phyloP scores from a whole-genome alignment of 2,329 filamentous ascomycete genomes.

The Aspergillus oerlinghausenensis region DNA sequence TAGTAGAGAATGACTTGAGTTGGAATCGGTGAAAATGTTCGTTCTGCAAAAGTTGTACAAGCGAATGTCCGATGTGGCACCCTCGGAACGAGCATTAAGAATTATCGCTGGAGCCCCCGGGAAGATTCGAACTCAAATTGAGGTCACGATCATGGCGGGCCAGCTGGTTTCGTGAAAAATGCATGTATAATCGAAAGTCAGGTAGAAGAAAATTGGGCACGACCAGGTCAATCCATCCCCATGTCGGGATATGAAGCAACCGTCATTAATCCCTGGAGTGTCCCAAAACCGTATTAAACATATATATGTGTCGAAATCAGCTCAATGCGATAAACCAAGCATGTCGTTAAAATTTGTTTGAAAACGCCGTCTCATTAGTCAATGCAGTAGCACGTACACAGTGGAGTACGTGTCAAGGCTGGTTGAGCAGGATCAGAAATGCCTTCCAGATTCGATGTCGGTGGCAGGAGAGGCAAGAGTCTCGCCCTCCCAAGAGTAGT shows the following conservation, averaged over 20 bases:
- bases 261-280: constrained; percentile 15
- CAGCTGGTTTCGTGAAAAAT: constrained; percentile 21
- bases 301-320: constrained; percentile 35
- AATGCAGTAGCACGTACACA: constrained; percentile 25
- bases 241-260: constrained; percentile 12
- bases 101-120: constrained; percentile 34
- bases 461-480: constrained; percentile 31
- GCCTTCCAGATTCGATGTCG: constrained; percentile 39
- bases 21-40: constrained; percentile 24
- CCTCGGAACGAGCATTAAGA: constrained; percentile 27
- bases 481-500: constrained; percentile 44
- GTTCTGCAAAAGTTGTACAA: constrained; percentile 27
- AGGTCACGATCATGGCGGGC: constrained; percentile 10
- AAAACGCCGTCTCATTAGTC: constrained; percentile 32
- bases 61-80: constrained; percentile 32
- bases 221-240: constrained; percentile 16
- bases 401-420: constrained; percentile 1
- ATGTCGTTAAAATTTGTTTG: constrained; percentile 30
- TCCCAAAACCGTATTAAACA: constrained; percentile 32
- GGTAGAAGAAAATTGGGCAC: constrained; percentile 13
- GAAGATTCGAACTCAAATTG: constrained; percentile 7
- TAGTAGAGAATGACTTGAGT: constrained; percentile 33
- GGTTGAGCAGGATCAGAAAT: constrained; percentile 5
- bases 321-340: constrained; percentile 36
- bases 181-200: constrained; percentile 35